Evolutionary conservation across 164 flowering plant species (phyloP).

Genomic region (Cinnamomum micranthum): DNA sequence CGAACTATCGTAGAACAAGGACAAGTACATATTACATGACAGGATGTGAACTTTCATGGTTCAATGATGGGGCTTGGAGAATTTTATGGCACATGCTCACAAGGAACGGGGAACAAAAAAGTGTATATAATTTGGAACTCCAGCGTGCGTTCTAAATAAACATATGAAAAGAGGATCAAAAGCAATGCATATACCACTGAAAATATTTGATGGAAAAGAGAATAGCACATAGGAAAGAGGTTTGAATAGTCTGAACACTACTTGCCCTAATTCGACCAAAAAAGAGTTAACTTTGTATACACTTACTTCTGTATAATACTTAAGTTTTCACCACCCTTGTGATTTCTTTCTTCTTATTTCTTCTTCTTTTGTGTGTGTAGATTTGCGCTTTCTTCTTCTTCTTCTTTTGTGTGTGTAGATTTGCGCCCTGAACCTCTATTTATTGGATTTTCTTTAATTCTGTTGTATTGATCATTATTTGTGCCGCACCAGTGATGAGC

Average conservation of each 20-base stretch:
- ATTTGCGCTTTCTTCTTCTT: too few relatives aligned
- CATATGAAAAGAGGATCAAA: background rate
- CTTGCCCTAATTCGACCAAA: background rate
- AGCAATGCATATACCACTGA: background rate
- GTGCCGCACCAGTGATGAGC: too few relatives aligned
- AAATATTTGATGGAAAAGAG: background rate
- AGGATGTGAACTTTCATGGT: too few relatives aligned
- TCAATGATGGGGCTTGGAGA: background rate
- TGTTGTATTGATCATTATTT: too few relatives aligned
- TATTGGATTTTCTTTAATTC: too few relatives aligned
- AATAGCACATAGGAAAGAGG: background rate
- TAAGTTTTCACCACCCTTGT: background rate
- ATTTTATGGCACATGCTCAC: background rate
- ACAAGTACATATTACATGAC: background rate
- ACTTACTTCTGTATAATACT: background rate
- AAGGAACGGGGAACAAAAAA: background rate
- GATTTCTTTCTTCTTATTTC: too few relatives aligned
- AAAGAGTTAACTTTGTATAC: background rate
- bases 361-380: too few relatives aligned
- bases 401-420: background rate
- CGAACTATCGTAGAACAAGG: background rate
- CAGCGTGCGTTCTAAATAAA: background rate
- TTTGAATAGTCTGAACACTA: background rate
- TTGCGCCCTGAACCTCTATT: background rate
- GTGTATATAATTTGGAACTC: too few relatives aligned